Base-by-base conservation (phyloP, 2,329 filamentous ascomycete species). In the Cladosporium oxysporum region DNA sequence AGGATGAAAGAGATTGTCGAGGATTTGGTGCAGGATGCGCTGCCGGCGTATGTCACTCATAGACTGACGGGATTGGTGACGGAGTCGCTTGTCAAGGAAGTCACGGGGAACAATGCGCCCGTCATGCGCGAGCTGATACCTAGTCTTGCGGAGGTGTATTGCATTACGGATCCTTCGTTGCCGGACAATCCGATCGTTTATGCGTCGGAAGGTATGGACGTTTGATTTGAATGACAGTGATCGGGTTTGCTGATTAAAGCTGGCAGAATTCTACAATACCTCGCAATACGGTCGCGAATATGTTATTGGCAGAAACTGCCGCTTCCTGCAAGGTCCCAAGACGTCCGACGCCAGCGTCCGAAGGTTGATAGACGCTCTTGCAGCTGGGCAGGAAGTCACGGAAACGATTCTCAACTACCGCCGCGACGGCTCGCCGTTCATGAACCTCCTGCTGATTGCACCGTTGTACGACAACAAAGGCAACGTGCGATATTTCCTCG, bases 181-280 rank as follows among this genome's bases (percentile, higher is more conserved):
- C 71, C 74, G 11, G 80, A 82, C 68, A 81, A 81, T 66, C 80
- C 80, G 2, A 81, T 82, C 64, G 76, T 82, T 1, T 82, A 80
- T 69, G 79, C 80, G 35, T 80, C 78, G 18, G 76, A 81, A 67
- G 76, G 75, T 77, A 53, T 55, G 70, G 14, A 18, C 18, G 18
- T 28, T 21, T 18, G 18, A 33, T 55, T 11, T 11, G 23, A 41
- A 26, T 1, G 23, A 26, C 23, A 26, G 23, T 26, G 23, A 26
- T 26, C 23, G 23, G 23, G 23, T 26, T 26, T 26, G 23, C 23
- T 26, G 23, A 26, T 26, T 26, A 2, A 3, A 26, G 23, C 1
- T 26, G 23, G 23, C 62, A 77, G 80, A 80, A 62, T 82, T 82
- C 71, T 81, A 80, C 71, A 75, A 76, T 52, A 78, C 76, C 26